phyloP scores from a whole-genome alignment of 2,329 filamentous ascomycete genomes.

The Didymella arachidicola region DNA sequence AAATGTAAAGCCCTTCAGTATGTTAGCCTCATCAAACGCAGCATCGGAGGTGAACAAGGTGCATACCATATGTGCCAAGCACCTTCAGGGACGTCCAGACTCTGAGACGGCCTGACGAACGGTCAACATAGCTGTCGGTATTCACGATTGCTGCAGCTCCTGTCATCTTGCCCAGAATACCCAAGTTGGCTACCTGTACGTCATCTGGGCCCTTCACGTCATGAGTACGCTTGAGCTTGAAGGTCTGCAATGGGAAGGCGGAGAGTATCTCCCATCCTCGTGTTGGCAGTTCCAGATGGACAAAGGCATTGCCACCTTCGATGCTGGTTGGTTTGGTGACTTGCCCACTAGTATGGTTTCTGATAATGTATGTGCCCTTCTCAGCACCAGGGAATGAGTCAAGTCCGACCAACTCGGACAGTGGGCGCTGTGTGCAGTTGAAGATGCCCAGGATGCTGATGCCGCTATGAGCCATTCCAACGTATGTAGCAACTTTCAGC shows the following conservation, averaged over 20 bases:
- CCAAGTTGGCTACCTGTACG: conserved; percentile 72
- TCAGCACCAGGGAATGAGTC: conserved; percentile 76
- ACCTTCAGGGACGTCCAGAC: conserved; percentile 79
- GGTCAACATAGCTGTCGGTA: conserved; percentile 65
- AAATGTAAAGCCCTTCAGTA: conserved; percentile 75
- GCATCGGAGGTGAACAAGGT: not conserved
- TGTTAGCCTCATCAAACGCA: conserved; percentile 3
- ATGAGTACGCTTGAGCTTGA: conserved; percentile 57
- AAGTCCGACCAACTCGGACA: conserved; percentile 75
- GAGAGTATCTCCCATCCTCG: conserved; percentile 83
- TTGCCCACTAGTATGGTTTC: conserved; percentile 72
- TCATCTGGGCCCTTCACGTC: conserved; percentile 43
- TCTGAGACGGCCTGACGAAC: conserved; percentile 66
- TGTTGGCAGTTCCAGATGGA: conserved; percentile 69
- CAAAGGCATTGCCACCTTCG: conserved; percentile 58
- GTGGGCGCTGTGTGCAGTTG: conserved; percentile 71
- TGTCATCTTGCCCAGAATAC: conserved; percentile 87
- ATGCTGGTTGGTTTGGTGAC: conserved; percentile 63
- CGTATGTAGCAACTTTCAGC: conserved; percentile 80
- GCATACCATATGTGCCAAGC: conserved; percentile 73
- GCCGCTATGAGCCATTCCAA: conserved; percentile 72
- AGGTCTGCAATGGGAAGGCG: conserved; percentile 70
- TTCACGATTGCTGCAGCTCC: conserved; percentile 78
- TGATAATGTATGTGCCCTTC: conserved; percentile 70
- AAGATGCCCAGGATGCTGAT: conserved; percentile 84